Base-by-base conservation (phyloP, 2,329 filamentous ascomycete genomes). In the Fusarium napiforme region DNA sequence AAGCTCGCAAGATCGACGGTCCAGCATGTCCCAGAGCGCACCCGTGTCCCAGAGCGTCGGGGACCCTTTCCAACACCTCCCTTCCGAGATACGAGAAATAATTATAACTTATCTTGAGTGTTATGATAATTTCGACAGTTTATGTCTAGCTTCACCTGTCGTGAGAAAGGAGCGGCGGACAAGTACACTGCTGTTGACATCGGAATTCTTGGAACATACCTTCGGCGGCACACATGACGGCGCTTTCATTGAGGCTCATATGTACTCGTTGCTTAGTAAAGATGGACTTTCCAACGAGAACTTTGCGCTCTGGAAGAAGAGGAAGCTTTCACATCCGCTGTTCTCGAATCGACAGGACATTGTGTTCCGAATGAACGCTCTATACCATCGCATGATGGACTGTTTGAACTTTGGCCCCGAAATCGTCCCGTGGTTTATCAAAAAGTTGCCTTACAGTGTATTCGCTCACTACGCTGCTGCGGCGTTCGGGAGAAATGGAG, bases 11-110 rank as follows among this genome's bases (percentile, higher is more conserved):
- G 4, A 30, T 28, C 9, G 11, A 14, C 21, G 9, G 16, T 16
- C 16, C 16, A 18, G 2, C 8, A 18, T 34, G 14, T 19, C 30
- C 5, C 23, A 23, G 5, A 2, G 15, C 3, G 10, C 16, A 0
- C 6, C 8, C 3, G 1, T 7, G 6, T 16, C 37, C 12, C n/a
- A 43, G 3, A 9, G 3, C 23, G 11, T 3, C 19, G 9, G 11
- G 10, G 59, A 61, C 32, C 59, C 59, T 16, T 57, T 61, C 9
- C 10, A 30, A 14, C 23, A 34, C 11, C 19, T 57, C 4, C 19
- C 5, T 16, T 16, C 37, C 15, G 23, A 61, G 15, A 36, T 43
- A 19, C 30, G 59, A 43, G 28, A 30, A 28, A 23, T 4, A 0
- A 9, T 61, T 4, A 30, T 57, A 2, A 57, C 30, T 2, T 37